Conservation (phyloP, 306 rosid species). For the Begonia fuchsioides region DNA sequence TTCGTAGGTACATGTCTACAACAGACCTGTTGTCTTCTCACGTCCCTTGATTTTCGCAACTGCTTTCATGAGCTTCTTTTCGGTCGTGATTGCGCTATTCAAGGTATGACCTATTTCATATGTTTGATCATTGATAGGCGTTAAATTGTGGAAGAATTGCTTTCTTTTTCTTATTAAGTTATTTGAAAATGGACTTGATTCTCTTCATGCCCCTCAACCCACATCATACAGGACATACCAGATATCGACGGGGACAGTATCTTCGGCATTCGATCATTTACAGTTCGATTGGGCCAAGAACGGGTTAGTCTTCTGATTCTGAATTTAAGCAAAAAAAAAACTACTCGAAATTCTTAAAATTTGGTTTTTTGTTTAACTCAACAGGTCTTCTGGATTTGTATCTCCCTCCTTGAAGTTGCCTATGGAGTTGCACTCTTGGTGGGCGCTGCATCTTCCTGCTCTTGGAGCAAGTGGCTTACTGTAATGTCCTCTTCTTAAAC, state of each 20-base stretch:
- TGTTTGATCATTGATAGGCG: too few species aligned
- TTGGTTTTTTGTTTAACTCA: neutral
- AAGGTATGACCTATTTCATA: constrained; percentile 33
- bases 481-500: constrained; percentile 25
- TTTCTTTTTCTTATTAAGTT: too few species aligned
- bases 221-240: constrained; percentile 67
- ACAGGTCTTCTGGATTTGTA: constrained; percentile 92
- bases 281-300: constrained; percentile 80
- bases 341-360: constrained; percentile 5
- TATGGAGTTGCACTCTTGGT: constrained; percentile 60
- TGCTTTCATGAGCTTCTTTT: constrained; percentile 97
- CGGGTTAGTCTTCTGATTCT: constrained; percentile 30
- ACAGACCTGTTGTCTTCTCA: constrained; percentile 63
- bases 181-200: too few species aligned
- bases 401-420: constrained; percentile 73
- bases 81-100: constrained; percentile 86
- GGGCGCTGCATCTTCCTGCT: constrained; percentile 59
- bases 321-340: constrained; percentile 7
- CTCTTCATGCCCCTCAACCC: neutral
- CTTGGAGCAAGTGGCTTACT: constrained; percentile 67
- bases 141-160: too few species aligned
- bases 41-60: constrained; percentile 80
- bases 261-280: constrained; percentile 70
- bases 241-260: constrained; percentile 89
- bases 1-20: constrained; percentile 58